These are phyloP conservation scores for Kernera saxatilis DNA, from an alignment of 345 rosid species.

Conservation along the genomic window DNA sequence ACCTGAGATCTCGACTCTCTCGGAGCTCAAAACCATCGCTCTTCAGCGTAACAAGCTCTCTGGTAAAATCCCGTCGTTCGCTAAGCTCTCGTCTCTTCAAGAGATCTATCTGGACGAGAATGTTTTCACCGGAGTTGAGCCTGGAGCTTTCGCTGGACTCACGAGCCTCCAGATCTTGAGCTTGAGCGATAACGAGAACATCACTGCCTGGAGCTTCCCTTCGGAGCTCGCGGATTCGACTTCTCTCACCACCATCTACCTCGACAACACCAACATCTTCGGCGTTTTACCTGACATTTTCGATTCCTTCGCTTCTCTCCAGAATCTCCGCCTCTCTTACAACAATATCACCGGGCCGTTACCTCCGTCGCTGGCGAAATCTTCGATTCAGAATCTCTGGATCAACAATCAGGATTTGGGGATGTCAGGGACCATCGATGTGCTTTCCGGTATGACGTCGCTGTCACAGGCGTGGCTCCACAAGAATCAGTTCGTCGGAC, in stretches of 20 bases:
- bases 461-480: constrained; percentile 68
- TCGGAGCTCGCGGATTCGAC: constrained; percentile 40
- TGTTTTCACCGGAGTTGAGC: constrained; percentile 46
- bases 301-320: constrained; percentile 40
- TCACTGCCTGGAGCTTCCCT: constrained; percentile 61
- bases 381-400: constrained; percentile 54
- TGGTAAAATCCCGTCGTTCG: constrained; percentile 60
- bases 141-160: constrained; percentile 58
- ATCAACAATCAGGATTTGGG: constrained; percentile 59
- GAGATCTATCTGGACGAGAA: constrained; percentile 42
- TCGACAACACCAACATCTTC: constrained; percentile 34
- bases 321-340: constrained; percentile 52
- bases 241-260: constrained; percentile 37
- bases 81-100: constrained; percentile 45
- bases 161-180: constrained; percentile 43
- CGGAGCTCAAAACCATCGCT: constrained; percentile 41
- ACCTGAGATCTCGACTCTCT: constrained; percentile 45
- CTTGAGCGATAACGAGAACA: constrained; percentile 29
- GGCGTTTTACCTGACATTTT: constrained; percentile 66
- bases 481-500: constrained; percentile 60
- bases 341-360: constrained; percentile 66
- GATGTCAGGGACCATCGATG: constrained; percentile 51
- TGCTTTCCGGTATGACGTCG: constrained; percentile 52
- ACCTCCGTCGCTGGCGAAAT: constrained; percentile 50
- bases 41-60: constrained; percentile 47